These are phyloP conservation scores for Linnemannia exigua DNA, from an alignment of 192 early-diverging fungal species.

Conservation along the genomic window DNA sequence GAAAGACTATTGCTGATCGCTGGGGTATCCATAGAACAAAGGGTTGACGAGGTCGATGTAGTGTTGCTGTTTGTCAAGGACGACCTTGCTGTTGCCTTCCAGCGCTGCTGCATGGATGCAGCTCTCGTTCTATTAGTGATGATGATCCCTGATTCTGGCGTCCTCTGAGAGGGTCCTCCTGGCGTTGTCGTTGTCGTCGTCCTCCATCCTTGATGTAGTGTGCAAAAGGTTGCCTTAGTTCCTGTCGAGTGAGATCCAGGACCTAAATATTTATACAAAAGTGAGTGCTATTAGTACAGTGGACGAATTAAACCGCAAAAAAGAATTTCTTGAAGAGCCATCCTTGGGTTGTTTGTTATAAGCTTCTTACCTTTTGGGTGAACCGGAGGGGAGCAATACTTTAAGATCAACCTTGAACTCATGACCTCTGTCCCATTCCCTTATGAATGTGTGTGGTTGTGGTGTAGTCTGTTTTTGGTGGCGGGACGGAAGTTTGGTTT, in stretches of 20 bases:
- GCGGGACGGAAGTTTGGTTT: not conserved
- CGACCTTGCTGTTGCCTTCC: not conserved
- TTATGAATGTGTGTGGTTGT: not conserved
- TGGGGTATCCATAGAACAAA: slow-evolving; percentile 11
- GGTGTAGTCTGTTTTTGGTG: not conserved
- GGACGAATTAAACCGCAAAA: not conserved
- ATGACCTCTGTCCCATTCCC: slow-evolving; percentile 45
- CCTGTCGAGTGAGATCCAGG: slow-evolving; percentile 3
- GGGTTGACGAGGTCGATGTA: not conserved
- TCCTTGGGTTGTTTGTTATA: no score
- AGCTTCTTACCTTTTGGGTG: slow-evolving; percentile 28
- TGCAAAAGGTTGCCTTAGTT: not conserved
- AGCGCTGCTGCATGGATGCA: not conserved
- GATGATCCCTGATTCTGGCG: not conserved
- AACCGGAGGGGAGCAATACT: slow-evolving; percentile 20
- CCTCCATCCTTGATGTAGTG: slow-evolving; percentile 9
- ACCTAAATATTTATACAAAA: slow-evolving; percentile 22
- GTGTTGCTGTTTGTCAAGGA: not conserved
- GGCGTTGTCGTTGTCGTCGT: not conserved
- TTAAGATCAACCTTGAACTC: slow-evolving; percentile 46
- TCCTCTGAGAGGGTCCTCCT: not conserved
- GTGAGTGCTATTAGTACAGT: not conserved
- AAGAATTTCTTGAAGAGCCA: no score
- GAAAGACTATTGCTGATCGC: not conserved
- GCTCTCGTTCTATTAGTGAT: not conserved